Conservation (phyloP, 495 filamentous ascomycete genomes). For the Xylaria venustula region DNA sequence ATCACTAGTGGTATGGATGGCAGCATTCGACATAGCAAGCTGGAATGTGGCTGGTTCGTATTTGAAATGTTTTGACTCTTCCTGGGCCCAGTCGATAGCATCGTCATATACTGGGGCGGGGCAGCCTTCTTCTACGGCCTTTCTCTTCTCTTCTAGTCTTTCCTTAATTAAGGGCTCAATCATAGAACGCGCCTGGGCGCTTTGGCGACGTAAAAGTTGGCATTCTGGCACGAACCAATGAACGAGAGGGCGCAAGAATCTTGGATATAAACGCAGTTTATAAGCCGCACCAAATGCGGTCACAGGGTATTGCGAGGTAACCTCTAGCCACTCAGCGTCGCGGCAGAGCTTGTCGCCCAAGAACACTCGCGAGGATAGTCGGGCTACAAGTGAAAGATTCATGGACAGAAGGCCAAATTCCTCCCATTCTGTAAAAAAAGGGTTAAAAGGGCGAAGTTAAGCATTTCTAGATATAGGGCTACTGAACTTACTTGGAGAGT, state of each 20-base stretch:
- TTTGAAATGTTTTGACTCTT: conserved; percentile 21
- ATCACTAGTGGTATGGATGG: conserved; percentile 42
- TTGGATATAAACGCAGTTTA: conserved; percentile 34
- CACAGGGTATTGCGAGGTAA: conserved; percentile 39
- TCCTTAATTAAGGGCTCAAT: conserved; percentile 29
- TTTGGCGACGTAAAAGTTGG: conserved; percentile 14
- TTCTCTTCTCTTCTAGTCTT: conserved; percentile 20
- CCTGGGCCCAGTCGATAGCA: conserved; percentile 36
- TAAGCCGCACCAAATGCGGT: conserved; percentile 28
- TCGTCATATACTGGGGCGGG: conserved; percentile 25
- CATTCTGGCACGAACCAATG: conserved; percentile 37
- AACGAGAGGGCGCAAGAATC: conserved; percentile 30
- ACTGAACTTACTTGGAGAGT: conserved; percentile 7
- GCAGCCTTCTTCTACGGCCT: conserved; percentile 4
- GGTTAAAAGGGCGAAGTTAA: neutral
- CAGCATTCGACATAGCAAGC: conserved; percentile 25
- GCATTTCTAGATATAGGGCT: too few species aligned
- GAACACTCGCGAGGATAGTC: conserved; percentile 46
- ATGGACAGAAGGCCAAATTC: conserved; percentile 12
- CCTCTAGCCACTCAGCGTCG: conserved; percentile 43
- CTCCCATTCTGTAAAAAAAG: conserved; percentile 25
- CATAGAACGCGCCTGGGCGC: conserved; percentile 22
- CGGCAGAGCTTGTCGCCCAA: conserved; percentile 46
- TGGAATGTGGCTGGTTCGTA: conserved; percentile 31
- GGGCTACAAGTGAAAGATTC: conserved; percentile 36